Percentiles rank a stretch among this genome's conserved stretches.
These are phyloP conservation scores for Saccharomyces cerevisiae DNA, from an alignment of 805 yeast species.

Conservation along the genomic window DNA sequence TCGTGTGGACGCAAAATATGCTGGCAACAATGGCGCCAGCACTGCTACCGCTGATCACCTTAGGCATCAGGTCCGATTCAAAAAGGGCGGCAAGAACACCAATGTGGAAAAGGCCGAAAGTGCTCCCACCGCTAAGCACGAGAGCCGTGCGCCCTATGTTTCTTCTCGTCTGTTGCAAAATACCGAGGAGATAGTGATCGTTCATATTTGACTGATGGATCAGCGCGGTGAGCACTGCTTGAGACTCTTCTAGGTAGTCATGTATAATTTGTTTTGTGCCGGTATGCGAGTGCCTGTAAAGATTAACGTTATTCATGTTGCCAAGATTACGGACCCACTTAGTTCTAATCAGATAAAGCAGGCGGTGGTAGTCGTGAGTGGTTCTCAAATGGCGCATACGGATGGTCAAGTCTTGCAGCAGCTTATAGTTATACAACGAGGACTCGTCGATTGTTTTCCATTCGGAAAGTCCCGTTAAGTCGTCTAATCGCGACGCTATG, in stretches of 20 bases:
- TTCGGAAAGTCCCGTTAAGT: constrained; percentile 47
- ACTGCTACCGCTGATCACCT: constrained; percentile 86
- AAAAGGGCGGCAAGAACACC: constrained; percentile 80
- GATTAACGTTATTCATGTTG: constrained; percentile 70
- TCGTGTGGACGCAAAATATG: constrained; percentile 70
- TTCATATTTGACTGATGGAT: constrained; percentile 38
- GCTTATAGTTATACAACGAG: constrained; percentile 62
- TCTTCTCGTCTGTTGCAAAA: constrained; percentile 78
- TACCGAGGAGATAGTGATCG: constrained; percentile 62
- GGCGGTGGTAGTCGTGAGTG: constrained; percentile 46
- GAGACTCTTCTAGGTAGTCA: constrained; percentile 75
- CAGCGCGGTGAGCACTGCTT: constrained; percentile 31
- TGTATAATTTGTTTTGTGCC: constrained; percentile 84
- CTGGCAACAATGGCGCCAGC: constrained; percentile 95
- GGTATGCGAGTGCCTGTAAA: constrained; percentile 69
- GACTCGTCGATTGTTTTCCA: constrained; percentile 68
- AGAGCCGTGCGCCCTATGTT: constrained; percentile 92
- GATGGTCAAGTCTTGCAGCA: constrained; percentile 43
- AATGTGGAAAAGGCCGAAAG: constrained; percentile 85
- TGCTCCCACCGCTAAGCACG: constrained; percentile 93
- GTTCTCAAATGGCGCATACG: constrained; percentile 55
- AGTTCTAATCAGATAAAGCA: constrained; percentile 72
- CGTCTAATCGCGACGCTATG: constrained; percentile 56
- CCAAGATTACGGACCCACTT: constrained; percentile 81
- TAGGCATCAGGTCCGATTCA: constrained; percentile 69